Evolutionary conservation across 108 stramenopile species (phyloP).

Genomic region (Phaeodactylum tricornutum): DNA sequence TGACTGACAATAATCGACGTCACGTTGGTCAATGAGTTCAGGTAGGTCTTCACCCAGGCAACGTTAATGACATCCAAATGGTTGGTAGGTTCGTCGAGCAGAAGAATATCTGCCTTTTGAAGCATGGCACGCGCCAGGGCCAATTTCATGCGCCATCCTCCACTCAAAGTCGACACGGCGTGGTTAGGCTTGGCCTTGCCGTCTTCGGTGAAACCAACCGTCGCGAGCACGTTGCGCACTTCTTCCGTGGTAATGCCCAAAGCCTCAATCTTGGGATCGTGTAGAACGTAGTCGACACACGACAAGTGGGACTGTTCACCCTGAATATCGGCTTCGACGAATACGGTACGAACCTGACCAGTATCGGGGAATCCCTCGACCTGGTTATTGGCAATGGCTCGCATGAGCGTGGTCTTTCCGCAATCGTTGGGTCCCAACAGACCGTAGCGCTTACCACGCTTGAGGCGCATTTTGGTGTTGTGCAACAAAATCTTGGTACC

Average conservation of each 20-base stretch:
- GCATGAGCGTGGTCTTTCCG: conserved; percentile 99
- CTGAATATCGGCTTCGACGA: conserved; percentile 99
- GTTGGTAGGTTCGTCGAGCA: conserved; percentile 97
- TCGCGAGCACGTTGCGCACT: conserved; percentile 81
- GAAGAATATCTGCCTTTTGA: conserved; percentile 97
- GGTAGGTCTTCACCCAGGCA: conserved; percentile 99
- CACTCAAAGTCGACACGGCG: conserved; percentile 94
- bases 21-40: conserved; percentile 91
- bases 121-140: conserved; percentile 98
- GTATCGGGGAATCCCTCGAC: conserved; percentile 99
- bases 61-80: conserved; percentile 99
- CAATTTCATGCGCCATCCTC: conserved; percentile 99
- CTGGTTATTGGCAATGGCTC: conserved; percentile 98
- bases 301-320: conserved; percentile 96
- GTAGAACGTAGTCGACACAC: conserved; percentile 92
- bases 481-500: conserved; percentile 99
- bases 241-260: conserved; percentile 68
- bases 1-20: conserved; percentile 98
- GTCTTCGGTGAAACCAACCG: conserved; percentile 94
- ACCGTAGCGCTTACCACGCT: conserved; percentile 96
- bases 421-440: conserved; percentile 97
- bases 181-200: conserved; percentile 96
- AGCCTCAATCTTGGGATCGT: conserved; percentile 82
- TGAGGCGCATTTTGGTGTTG: conserved; percentile 98
- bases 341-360: conserved; percentile 93